Percentiles rank a stretch among this genome's conserved stretches.
These are phyloP conservation scores for Flammula alnicola DNA, from an alignment of 1,284 basidiomycete genomes.

Conservation along the genomic window DNA sequence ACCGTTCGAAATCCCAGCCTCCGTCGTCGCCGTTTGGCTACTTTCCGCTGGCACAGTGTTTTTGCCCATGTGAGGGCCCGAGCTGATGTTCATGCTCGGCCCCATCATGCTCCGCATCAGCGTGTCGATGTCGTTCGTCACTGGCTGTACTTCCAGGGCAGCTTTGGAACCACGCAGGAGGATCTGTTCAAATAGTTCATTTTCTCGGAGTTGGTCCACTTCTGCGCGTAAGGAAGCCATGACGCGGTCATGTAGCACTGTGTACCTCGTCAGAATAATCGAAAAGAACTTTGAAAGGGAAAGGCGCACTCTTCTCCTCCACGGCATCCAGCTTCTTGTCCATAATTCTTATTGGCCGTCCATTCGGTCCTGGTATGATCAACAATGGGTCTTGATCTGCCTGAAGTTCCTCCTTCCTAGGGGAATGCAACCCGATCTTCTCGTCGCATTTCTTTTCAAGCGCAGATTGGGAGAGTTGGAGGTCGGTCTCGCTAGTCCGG, in stretches of 20 bases:
- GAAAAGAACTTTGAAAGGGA: background rate
- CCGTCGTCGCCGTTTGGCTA: conserved; percentile 10
- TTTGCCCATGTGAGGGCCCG: conserved; percentile 22
- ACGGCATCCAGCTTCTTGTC: conserved; percentile 29
- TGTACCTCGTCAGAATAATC: background rate
- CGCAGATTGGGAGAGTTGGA: conserved; percentile 47
- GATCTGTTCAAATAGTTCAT: conserved; percentile 66
- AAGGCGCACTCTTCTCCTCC: conserved; percentile 49
- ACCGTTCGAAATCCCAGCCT: conserved; percentile 29
- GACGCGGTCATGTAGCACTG: conserved; percentile 51
- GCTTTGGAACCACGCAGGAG: conserved; percentile 58
- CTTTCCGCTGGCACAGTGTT: conserved; percentile 1
- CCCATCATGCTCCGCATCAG: conserved; percentile 71
- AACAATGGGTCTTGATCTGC: conserved; percentile 48
- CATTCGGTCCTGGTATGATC: conserved; percentile 27
- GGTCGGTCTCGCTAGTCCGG: conserved; percentile 63
- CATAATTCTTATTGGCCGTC: conserved; percentile 11
- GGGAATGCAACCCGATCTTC: conserved; percentile 45
- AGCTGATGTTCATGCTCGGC: conserved; percentile 23
- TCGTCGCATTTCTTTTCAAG: conserved; percentile 61
- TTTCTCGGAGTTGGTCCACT: conserved; percentile 63
- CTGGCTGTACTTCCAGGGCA: conserved; percentile 53
- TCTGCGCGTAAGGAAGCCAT: conserved; percentile 54
- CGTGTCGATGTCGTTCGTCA: conserved; percentile 59
- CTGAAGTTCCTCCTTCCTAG: conserved; percentile 47